Evolutionary conservation across 176 grass and related monocot species (phyloP).

Genomic region (Oryza rufipogon): DNA sequence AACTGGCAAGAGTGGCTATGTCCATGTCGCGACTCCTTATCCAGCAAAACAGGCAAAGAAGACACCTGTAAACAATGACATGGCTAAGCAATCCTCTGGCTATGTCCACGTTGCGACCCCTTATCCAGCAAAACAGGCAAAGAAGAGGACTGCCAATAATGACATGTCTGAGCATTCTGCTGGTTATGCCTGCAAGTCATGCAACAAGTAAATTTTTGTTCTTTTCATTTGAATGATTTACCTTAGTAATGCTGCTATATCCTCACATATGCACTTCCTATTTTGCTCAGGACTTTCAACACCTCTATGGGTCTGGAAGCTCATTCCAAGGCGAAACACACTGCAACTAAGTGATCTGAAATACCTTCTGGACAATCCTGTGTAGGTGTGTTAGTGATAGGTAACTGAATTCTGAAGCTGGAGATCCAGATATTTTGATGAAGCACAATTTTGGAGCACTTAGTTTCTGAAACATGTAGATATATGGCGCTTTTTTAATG

Average conservation of each 20-base stretch:
- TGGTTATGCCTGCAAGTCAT: constrained; percentile 65
- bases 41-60: constrained; percentile 59
- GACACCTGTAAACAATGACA: constrained; percentile 52
- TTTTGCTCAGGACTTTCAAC: constrained; percentile 29
- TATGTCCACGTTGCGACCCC: constrained; percentile 60
- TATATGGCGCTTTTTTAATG: neutral
- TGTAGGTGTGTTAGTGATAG: neutral
- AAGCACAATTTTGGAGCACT: neutral
- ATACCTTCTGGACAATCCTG: neutral
- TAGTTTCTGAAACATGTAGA: neutral
- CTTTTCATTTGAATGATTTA: neutral
- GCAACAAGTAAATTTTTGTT: constrained; percentile 54
- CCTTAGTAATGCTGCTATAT: neutral
- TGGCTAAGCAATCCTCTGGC: constrained; percentile 48
- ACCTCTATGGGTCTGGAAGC: neutral
- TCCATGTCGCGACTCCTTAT: constrained; percentile 67
- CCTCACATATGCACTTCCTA: neutral
- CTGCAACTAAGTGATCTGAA: neutral
- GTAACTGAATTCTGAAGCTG: constrained; percentile 26
- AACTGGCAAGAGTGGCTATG: constrained; percentile 58
- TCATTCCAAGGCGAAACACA: constrained; percentile 38
- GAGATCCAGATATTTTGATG: neutral
- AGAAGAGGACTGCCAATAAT: constrained; percentile 47
- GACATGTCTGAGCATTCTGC: constrained; percentile 54
- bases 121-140: constrained; percentile 59